Conservation (phyloP, 192 early-diverging fungal genomes). For the Coemansia sp. region DNA sequence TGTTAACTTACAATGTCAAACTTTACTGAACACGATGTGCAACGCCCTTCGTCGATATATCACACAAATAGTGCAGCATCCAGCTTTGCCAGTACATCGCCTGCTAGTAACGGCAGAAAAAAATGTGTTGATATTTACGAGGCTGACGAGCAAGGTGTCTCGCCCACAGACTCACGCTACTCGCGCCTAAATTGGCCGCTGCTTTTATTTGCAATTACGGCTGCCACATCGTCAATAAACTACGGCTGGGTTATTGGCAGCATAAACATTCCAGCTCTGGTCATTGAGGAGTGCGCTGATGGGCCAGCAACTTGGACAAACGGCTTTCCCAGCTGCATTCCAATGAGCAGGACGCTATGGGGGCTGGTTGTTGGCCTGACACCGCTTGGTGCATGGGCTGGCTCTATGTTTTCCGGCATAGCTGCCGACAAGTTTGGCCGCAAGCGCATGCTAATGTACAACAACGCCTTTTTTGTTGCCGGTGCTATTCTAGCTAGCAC, state of each 20-base stretch:
- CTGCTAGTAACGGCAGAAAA: slow-evolving; percentile 8
- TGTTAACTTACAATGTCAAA: background rate
- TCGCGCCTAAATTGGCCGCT: slow-evolving; percentile 27
- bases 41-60: background rate
- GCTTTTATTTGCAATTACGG: slow-evolving; percentile 35
- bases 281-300: slow-evolving; percentile 53
- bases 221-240: slow-evolving; percentile 50
- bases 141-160: slow-evolving; percentile 25
- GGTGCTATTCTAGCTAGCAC: slow-evolving; percentile 66
- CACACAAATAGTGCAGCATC: background rate
- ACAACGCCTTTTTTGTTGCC: slow-evolving; percentile 63
- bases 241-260: slow-evolving; percentile 55
- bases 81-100: slow-evolving; percentile 29
- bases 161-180: slow-evolving; percentile 36
- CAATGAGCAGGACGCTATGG: slow-evolving; percentile 67
- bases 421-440: slow-evolving; percentile 71
- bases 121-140: slow-evolving; percentile 10
- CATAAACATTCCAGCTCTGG: slow-evolving; percentile 57
- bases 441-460: slow-evolving; percentile 62
- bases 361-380: slow-evolving; percentile 58
- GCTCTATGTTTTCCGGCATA: slow-evolving; percentile 66
- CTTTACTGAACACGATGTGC: background rate
- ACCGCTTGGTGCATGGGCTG: slow-evolving; percentile 73
- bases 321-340: slow-evolving; percentile 65
- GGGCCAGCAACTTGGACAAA: slow-evolving; percentile 43